Evolutionary conservation across 257 asterid genomes (phyloP).

Genomic region (Solanum neorickii): DNA sequence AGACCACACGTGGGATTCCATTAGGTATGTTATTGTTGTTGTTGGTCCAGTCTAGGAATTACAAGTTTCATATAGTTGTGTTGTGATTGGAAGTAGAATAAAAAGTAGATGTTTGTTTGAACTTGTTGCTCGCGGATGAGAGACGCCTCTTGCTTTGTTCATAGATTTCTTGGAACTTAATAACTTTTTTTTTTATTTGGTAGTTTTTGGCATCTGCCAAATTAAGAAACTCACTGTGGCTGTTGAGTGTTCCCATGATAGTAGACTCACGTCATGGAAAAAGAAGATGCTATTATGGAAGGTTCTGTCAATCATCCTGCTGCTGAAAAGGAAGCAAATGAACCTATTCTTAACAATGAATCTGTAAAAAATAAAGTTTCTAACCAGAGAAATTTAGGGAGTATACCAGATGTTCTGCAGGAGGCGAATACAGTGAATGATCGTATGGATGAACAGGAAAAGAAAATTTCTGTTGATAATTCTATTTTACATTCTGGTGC

Average conservation of each 20-base stretch:
- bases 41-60: not conserved
- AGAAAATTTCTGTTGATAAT: constrained; percentile 5
- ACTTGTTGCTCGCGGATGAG: not conserved
- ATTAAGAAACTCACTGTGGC: not conserved
- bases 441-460: constrained; percentile 6
- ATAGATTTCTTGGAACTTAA: not conserved
- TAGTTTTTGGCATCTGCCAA: not conserved
- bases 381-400: not conserved
- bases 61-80: not conserved
- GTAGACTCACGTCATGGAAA: constrained; percentile 17
- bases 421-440: constrained; percentile 9
- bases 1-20: not conserved
- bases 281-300: constrained; percentile 11
- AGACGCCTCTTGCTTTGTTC: not conserved
- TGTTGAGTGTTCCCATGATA: not conserved
- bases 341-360: not conserved
- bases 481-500: not conserved
- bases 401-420: not conserved
- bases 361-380: not conserved
- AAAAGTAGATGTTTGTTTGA: not conserved
- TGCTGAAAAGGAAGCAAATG: not conserved
- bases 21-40: not conserved
- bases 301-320: not conserved
- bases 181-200: not conserved
- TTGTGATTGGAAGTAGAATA: not conserved